phyloP scores from a whole-genome alignment of 2,329 filamentous ascomycete genomes.

The Xylariomycetidae sp. region DNA sequence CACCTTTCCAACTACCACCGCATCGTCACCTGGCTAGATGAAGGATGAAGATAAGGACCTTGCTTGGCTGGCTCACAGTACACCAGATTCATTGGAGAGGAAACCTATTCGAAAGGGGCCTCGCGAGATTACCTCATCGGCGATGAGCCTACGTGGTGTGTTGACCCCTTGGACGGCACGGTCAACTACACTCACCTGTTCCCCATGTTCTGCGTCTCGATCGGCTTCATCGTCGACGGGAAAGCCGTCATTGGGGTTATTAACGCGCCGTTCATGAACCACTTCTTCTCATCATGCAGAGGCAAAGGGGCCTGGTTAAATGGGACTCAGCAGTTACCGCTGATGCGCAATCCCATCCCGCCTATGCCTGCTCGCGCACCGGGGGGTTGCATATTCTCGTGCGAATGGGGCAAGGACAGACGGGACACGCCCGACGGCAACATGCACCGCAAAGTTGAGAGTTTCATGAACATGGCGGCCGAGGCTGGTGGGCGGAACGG shows the following conservation, averaged over 20 bases:
- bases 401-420: slow-evolving; percentile 77
- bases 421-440: slow-evolving; percentile 63
- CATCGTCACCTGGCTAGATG: too few relatives aligned
- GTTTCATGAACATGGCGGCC: slow-evolving; percentile 69
- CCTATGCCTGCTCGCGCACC: slow-evolving; percentile 62
- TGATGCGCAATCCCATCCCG: slow-evolving; percentile 57
- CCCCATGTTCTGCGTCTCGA: slow-evolving; percentile 77
- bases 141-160: slow-evolving; percentile 64
- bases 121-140: slow-evolving; percentile 65
- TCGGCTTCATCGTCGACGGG: slow-evolving; percentile 59
- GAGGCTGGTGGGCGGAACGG: slow-evolving; percentile 59
- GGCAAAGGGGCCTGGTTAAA: slow-evolving; percentile 68
- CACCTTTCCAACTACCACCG: too few relatives aligned
- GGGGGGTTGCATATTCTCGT: slow-evolving; percentile 65
- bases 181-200: slow-evolving; percentile 80
- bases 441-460: slow-evolving; percentile 66
- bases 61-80: background rate
- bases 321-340: slow-evolving; percentile 57
- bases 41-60: too few relatives aligned
- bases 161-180: slow-evolving; percentile 75
- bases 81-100: slow-evolving; percentile 69
- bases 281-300: slow-evolving; percentile 63
- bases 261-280: slow-evolving; percentile 64
- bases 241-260: slow-evolving; percentile 65
- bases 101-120: slow-evolving; percentile 65